Base-by-base conservation (phyloP, 306 rosid genomes). In the Senna tora region DNA sequence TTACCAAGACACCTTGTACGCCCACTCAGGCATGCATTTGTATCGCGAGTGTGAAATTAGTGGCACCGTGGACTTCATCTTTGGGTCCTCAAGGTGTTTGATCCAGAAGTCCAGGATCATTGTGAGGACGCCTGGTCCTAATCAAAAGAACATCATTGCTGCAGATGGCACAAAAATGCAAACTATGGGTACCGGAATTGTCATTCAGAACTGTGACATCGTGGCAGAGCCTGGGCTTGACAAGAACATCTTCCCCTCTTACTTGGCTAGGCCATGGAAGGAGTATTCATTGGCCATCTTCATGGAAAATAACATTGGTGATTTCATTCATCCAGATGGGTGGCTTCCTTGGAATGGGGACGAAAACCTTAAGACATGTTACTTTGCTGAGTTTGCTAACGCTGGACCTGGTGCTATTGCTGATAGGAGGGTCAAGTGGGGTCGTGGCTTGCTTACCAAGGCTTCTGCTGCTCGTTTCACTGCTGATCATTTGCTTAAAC, bases 231-330 rank as follows among this genome's bases (percentile, higher is more conserved):
- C 15, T 11, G 58, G 30, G 7, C 77, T 88, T 0, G 32, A 41
- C 65, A 32, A 7, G 22, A 4, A 2, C 4, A 11, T 1, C 2
- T 32, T 32, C n/a, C 65, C 8, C 2, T 15, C 89, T 0, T 93
- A 67, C 81, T 60, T 93, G 76, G 98, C 96, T 0, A 67, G 98
- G 74, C 96, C 96, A 7, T 90, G 96, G 98, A 88, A 88, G 75
- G 69, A 76, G 9, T 88, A 73, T 33, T 78, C 98, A 0, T 84
- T 77, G 33, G 86, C 91, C 0, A 77, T 88, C 16, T 55, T 93
- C 15, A 82, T 93, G 82, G 96, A 93, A 58, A 63, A 68, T n/a
- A 71, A 21, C 0, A 13, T 93, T 14, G 90, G 73, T 0, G 89
- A 82, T 49, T 53, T 85, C 1, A 77, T 87, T 84, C 59, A 51